Evolutionary conservation across 2,329 filamentous ascomycete genomes (phyloP), one percentile per base, ranked within the genome.

Genomic region (Penicillium rolfsii): DNA sequence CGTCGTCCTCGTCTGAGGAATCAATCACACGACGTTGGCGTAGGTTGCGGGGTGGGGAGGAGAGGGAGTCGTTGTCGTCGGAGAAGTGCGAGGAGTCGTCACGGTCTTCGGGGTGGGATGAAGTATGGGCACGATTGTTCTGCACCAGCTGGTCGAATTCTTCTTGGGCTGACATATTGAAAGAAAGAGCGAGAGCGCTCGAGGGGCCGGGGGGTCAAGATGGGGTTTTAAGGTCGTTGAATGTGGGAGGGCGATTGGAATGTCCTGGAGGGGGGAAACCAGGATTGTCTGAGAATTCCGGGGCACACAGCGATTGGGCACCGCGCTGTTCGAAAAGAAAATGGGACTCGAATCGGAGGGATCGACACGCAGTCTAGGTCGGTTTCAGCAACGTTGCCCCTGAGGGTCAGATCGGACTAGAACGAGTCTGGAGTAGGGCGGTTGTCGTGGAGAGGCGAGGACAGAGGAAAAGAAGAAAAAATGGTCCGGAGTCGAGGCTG

Each of bases 101-200:
- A 57, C 70, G 73, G 64, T 82, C 79, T 70, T 81, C 80, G 12
- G 80, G 79, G 65, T 81, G 80, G 38, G 72, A 69, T 55, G 72
- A 70, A 58, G 62, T 65, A 49, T 68, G 71, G 55, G 76, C 74
- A 55, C 73, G 74, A 52, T 74, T 75, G 62, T 68, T 72, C 59
- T 73, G 72, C 48, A 81, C 71, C 61, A 80, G 73, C 53, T 73
- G 75, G 57, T 81, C 76, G 67, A 80, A 79, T 74, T 82, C 80
- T 70, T 81, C 80, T 69, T 80, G 79, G 55, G 79, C 79, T 40
- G 78, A 77, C 78, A 80, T 80, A 46, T 61, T 76, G 74, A 71
- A 69, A 67, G 53, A 55, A 62, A 60, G 61, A 41, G 54, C 57
- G 28, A 55, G 35, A 53, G 43, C 61, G 57, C 56, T 30, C 7